These are phyloP conservation scores for Penicillium nordicum DNA, from an alignment of 2,329 filamentous ascomycete genomes.

Conservation along the genomic window DNA sequence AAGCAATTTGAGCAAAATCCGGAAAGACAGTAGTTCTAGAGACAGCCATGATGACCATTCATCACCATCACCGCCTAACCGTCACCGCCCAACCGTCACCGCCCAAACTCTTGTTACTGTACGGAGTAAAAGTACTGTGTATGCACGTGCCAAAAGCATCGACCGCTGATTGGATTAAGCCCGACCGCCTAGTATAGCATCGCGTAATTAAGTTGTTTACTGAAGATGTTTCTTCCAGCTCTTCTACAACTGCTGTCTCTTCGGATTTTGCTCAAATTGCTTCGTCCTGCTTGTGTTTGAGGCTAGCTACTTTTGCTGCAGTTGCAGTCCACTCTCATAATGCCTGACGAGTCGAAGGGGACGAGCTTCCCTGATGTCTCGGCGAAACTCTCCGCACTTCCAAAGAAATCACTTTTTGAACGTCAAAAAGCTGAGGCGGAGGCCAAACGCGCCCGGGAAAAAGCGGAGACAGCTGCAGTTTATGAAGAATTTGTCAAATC, in stretches of 20 bases:
- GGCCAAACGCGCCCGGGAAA: conserved; percentile 79
- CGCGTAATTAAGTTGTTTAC: too few relatives aligned
- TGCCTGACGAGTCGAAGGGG: conserved; percentile 39
- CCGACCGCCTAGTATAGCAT: not conserved
- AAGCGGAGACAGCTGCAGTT: conserved; percentile 80
- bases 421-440: conserved; percentile 84
- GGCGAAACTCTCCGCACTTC: conserved; percentile 72
- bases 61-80: too few relatives aligned
- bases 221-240: not conserved
- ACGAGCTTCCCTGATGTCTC: conserved; percentile 66
- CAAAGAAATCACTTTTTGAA: conserved; percentile 84
- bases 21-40: too few relatives aligned
- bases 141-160: not conserved
- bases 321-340: conserved; percentile 24
- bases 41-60: too few relatives aligned
- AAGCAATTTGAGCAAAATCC: too few relatives aligned
- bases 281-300: not conserved
- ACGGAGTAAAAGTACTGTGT: not conserved
- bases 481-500: conserved; percentile 84
- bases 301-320: conserved; percentile 15
- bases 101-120: too few relatives aligned
- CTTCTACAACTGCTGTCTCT: not conserved
- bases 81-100: too few relatives aligned
- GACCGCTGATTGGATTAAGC: not conserved
- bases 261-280: not conserved